Conservation (phyloP, 139 green algal genomes). For the Picochlorum sp. region DNA sequence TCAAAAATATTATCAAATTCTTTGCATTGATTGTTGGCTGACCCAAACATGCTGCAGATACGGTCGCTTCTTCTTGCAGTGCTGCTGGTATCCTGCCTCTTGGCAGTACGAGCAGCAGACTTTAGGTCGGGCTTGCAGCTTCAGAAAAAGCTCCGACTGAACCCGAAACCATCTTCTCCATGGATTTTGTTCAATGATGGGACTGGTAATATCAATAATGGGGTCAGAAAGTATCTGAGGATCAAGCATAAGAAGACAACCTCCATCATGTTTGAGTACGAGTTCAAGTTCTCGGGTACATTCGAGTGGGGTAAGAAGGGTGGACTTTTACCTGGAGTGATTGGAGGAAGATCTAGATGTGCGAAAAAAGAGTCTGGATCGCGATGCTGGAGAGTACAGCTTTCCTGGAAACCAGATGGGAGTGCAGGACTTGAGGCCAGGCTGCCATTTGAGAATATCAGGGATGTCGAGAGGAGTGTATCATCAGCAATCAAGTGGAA, state of each 20-base stretch:
- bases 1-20: too few species aligned
- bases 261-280: slow-evolving; percentile 1
- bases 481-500: neutral
- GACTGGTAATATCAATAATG: neutral
- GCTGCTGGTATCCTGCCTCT: too few species aligned
- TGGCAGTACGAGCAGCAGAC: too few species aligned
- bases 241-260: neutral
- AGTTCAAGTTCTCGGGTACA: neutral
- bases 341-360: neutral
- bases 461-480: neutral
- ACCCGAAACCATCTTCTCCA: too few species aligned
- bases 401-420: neutral
- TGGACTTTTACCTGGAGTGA: neutral
- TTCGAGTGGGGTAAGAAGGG: neutral
- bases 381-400: neutral
- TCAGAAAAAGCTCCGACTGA: too few species aligned
- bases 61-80: too few species aligned
- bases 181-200: too few species aligned
- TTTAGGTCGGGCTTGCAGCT: too few species aligned
- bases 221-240: neutral
- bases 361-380: neutral
- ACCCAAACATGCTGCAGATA: too few species aligned
- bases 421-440: neutral
- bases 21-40: too few species aligned
- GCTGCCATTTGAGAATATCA: neutral